These are phyloP conservation scores for Lecanicillium sp. DNA, from an alignment of 2,329 filamentous ascomycete genomes.

Conservation along the genomic window DNA sequence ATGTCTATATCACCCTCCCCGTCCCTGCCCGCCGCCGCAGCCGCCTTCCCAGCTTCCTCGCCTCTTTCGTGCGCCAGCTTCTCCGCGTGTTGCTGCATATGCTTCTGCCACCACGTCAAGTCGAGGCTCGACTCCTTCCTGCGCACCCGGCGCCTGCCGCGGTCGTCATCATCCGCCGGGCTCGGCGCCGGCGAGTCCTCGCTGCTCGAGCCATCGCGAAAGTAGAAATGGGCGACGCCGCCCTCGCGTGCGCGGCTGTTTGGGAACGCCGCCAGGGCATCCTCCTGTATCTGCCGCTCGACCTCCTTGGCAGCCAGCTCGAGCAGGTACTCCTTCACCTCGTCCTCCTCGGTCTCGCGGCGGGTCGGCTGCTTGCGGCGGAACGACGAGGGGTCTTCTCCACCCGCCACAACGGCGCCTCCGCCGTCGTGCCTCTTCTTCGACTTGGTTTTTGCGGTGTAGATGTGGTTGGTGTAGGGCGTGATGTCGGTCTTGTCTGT, in stretches of 20 bases:
- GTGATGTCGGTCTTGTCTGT: constrained; percentile 68
- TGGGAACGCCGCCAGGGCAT: constrained; percentile 69
- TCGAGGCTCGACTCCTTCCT: constrained; percentile 58
- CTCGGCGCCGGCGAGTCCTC: constrained; percentile 40
- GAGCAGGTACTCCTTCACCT: constrained; percentile 69
- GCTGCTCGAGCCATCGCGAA: constrained; percentile 57
- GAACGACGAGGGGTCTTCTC: background rate
- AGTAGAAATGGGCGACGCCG: constrained; percentile 65
- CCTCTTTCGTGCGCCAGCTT: constrained; percentile 42
- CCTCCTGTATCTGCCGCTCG: constrained; percentile 72
- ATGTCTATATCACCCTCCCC: constrained; percentile 23
- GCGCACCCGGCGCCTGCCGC: constrained; percentile 30
- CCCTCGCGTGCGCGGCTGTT: constrained; percentile 64
- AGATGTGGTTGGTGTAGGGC: constrained; percentile 57
- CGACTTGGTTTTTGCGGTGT: constrained; percentile 37
- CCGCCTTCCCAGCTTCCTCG: constrained; percentile 14
- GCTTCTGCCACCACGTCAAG: constrained; percentile 68
- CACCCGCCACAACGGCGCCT: constrained; percentile 23
- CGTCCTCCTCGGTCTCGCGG: constrained; percentile 68
- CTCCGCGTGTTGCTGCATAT: constrained; percentile 74
- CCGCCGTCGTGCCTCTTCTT: constrained; percentile 31
- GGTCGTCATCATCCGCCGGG: constrained; percentile 26
- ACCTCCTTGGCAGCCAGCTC: constrained; percentile 74
- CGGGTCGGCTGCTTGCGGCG: constrained; percentile 38
- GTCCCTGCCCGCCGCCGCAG: background rate